A percentile compares a stretch with the other conserved stretches of the same genome.
Conservation (phyloP, 805 yeast genomes). For the Metschnikowia drakensbergensis region DNA sequence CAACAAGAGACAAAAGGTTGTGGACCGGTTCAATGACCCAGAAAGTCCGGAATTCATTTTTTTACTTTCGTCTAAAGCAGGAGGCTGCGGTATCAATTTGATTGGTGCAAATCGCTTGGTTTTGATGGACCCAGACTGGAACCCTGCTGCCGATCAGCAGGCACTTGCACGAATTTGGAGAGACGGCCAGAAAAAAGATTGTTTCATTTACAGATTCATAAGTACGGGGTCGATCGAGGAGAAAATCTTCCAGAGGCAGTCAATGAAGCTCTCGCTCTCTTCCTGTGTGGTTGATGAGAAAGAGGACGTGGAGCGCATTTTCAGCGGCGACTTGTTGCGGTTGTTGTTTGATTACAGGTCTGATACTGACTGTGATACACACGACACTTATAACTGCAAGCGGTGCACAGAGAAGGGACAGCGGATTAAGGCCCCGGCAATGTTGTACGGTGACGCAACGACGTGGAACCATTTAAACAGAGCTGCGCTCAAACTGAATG, state of each 20-base stretch:
- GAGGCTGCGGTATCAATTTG: slow-evolving; percentile 96
- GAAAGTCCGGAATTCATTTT: slow-evolving; percentile 84
- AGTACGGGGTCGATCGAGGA: slow-evolving; percentile 96
- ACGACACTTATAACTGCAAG: slow-evolving; percentile 84
- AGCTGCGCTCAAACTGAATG: slow-evolving; percentile 55
- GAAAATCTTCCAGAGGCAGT: slow-evolving; percentile 91
- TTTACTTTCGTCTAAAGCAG: slow-evolving; percentile 89
- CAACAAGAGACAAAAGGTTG: slow-evolving; percentile 87
- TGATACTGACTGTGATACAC: slow-evolving; percentile 80
- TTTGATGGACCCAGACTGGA: slow-evolving; percentile 92
- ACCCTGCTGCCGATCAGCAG: slow-evolving; percentile 97
- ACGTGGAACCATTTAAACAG: slow-evolving; percentile 92
- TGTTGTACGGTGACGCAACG: slow-evolving; percentile 96
- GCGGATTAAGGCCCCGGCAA: slow-evolving; percentile 63
- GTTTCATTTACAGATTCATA: slow-evolving; percentile 90
- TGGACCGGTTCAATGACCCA: slow-evolving; percentile 88
- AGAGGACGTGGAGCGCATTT: slow-evolving; percentile 89
- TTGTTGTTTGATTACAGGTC: slow-evolving; percentile 70
- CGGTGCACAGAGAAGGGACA: slow-evolving; percentile 65
- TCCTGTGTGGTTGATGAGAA: slow-evolving; percentile 97
- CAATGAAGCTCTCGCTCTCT: slow-evolving; percentile 87
- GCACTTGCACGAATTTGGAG: slow-evolving; percentile 98
- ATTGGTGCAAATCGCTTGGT: slow-evolving; percentile 94
- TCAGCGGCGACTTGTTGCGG: slow-evolving; percentile 75
- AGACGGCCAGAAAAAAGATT: slow-evolving; percentile 96